Evolutionary conservation across 164 flowering plant species (phyloP).

Genomic region (Macadamia tetraphylla): DNA sequence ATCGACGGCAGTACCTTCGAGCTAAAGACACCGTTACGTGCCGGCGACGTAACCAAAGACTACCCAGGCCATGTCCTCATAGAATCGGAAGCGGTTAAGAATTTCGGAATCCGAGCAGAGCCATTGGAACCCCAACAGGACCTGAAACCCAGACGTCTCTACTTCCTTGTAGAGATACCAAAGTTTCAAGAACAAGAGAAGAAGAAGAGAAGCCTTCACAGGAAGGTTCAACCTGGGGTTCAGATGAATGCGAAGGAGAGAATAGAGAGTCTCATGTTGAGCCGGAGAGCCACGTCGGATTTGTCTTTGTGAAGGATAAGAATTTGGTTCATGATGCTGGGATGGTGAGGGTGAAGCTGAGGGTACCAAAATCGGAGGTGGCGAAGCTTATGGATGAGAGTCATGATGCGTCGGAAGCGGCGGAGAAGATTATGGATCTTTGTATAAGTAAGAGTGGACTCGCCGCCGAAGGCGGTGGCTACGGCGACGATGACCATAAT

Average conservation of each 20-base stretch:
- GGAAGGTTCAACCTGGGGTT: conserved; percentile 40
- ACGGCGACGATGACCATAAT: no score
- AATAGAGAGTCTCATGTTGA: conserved; percentile 46
- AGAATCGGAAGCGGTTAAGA: conserved; percentile 45
- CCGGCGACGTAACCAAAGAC: conserved; percentile 30
- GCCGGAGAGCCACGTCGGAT: conserved; percentile 39
- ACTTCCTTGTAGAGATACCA: conserved; percentile 47
- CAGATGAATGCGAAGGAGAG: conserved; percentile 53
- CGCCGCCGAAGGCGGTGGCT: no score
- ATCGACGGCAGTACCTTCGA: conserved; percentile 44
- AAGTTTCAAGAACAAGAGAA: conserved; percentile 18
- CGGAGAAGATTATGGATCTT: conserved; percentile 59
- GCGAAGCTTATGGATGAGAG: conserved; percentile 56
- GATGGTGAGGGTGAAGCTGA: conserved; percentile 30
- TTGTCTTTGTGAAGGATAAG: conserved; percentile 18
- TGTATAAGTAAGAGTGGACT: conserved; percentile 20
- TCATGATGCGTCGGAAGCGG: conserved; percentile 51
- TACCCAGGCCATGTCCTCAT: conserved; percentile 45
- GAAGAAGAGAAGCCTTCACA: neutral
- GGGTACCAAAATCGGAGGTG: conserved; percentile 67
- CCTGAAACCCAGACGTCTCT: conserved; percentile 38
- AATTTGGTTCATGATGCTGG: conserved; percentile 2
- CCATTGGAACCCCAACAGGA: conserved; percentile 37
- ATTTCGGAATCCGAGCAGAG: conserved; percentile 45
- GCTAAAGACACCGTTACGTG: conserved; percentile 38